Evolutionary conservation across 2,329 filamentous ascomycete species (phyloP).

Genomic region (Epichloe aotearoae): DNA sequence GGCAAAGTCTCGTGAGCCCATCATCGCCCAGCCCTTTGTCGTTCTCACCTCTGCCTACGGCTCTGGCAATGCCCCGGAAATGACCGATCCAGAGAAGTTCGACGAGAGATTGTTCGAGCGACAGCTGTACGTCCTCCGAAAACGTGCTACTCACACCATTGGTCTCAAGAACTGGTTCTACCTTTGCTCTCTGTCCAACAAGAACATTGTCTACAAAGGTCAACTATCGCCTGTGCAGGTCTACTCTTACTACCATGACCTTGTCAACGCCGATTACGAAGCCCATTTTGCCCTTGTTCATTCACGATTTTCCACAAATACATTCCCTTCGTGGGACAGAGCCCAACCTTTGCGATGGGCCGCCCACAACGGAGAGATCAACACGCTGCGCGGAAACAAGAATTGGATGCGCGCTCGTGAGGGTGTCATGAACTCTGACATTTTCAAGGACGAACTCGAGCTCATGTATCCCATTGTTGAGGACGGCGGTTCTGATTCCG

Average conservation of each 20-base stretch:
- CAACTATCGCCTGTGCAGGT: conserved; percentile 90
- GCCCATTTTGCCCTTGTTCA: conserved; percentile 94
- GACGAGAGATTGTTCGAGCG: conserved; percentile 80
- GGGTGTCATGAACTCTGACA: conserved; percentile 82
- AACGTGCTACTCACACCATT: conserved; percentile 88
- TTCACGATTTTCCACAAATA: conserved; percentile 96
- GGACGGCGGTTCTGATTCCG: conserved; percentile 91
- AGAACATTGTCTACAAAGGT: conserved; percentile 98
- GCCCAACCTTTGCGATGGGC: conserved; percentile 94
- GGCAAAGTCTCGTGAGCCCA: conserved; percentile 84
- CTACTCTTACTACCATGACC: conserved; percentile 94
- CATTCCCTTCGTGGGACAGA: conserved; percentile 95
- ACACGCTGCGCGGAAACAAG: conserved; percentile 94
- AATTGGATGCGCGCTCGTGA: conserved; percentile 99
- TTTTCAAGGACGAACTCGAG: conserved; percentile 89
- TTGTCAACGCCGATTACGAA: conserved; percentile 94
- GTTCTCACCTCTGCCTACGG: conserved; percentile 80
- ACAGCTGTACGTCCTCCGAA: conserved; percentile 87
- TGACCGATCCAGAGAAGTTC: conserved; percentile 65
- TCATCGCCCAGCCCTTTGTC: conserved; percentile 90
- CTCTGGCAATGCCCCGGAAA: conserved; percentile 62
- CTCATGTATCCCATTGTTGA: conserved; percentile 87
- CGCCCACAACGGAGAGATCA: conserved; percentile 97
- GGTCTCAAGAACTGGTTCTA: conserved; percentile 99
- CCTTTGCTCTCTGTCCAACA: conserved; percentile 89